Evolutionary conservation across 345 rosid species (phyloP), one percentile per base, ranked within the genome.

Genomic region (Sonneratia alba): DNA sequence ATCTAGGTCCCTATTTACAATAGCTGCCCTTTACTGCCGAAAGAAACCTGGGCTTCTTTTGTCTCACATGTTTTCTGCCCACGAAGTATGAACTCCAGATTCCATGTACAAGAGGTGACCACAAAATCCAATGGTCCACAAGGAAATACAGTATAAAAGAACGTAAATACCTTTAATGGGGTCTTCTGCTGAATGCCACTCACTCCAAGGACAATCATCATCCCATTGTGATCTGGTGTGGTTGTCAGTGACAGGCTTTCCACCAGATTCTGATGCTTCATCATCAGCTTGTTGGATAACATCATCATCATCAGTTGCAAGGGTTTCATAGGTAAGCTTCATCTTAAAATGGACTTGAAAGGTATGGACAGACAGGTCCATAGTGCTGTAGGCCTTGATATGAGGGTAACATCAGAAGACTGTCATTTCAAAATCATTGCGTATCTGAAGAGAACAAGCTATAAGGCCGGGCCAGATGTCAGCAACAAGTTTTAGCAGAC

Each of bases 181-280:
- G 82, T 95, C 92, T 85, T 92, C 99, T 6, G 97, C 91, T 74
- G 97, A 92, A 81, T 90, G 92, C 99, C 99, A 92, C 85, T 90
- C 97, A 75, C 93, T 92, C 98, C 99, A 95, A 75, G 99, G 97
- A 77, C 97, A 95, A 80, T 87, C 97, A 78, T 90, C 98, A 83
- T 95, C 99, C 99, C 98, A 92, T 18, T 85, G 92, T 48, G 83
- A 79, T 71, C 79, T 88, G 74, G 62, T 84, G 56, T 68, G 87
- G 53, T 80, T 79, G 67, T 84, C 92, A 77, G 76, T 78, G 68
- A 77, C 81, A 74, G 74, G 63, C 75, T 77, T 80, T 72, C 73
- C 87, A 36, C 62, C 79, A 77, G 79, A 70, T 75, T 88, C 94
- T 76, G 72, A 71, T 76, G 76, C 81, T 74, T 86, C 92, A 78